phyloP scores from a whole-genome alignment of 805 yeast species.

The Sugiyamaella qingdaonensis region DNA sequence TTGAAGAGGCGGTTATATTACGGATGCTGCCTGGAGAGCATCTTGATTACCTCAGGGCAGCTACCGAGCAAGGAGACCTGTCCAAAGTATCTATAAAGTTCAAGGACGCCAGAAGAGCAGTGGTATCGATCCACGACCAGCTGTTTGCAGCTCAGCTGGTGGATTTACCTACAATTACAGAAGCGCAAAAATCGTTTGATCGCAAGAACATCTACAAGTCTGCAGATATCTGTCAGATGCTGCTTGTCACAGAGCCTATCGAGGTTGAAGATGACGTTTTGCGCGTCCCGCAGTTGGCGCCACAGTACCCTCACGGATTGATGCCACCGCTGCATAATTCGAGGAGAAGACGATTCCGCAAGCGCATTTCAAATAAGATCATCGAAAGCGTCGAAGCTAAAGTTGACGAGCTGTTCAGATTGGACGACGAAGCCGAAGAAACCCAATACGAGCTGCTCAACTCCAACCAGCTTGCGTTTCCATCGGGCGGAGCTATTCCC shows the following conservation, averaged over 20 bases:
- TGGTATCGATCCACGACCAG: conserved; percentile 63
- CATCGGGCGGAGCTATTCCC: conserved; percentile 5
- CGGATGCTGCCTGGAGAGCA: conserved; percentile 65
- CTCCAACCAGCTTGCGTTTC: conserved; percentile 7
- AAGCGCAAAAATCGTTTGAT: conserved; percentile 84
- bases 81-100: conserved; percentile 71
- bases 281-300: conserved; percentile 15
- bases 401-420: conserved; percentile 68
- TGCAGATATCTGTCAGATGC: conserved; percentile 79
- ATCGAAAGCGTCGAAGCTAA: conserved; percentile 73
- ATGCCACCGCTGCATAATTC: conserved; percentile 76
- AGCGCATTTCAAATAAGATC: conserved; percentile 62
- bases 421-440: conserved; percentile 82
- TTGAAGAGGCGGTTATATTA: conserved; percentile 80
- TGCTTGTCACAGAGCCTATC: conserved; percentile 62
- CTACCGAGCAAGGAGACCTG: conserved; percentile 64
- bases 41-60: conserved; percentile 66
- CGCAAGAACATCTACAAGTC: conserved; percentile 84
- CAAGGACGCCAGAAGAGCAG: conserved; percentile 76
- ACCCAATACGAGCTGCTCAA: conserved; percentile 69
- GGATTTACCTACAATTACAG: conserved; percentile 86
- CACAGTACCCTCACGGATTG: conserved; percentile 66
- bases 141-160: conserved; percentile 78
- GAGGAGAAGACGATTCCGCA: conserved; percentile 63
- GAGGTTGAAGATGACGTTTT: conserved; percentile 43